Evolutionary conservation across 2,329 filamentous ascomycete species (phyloP), one percentile per base, ranked within the genome.

Genomic region (Arthrobotrys sinensis): DNA sequence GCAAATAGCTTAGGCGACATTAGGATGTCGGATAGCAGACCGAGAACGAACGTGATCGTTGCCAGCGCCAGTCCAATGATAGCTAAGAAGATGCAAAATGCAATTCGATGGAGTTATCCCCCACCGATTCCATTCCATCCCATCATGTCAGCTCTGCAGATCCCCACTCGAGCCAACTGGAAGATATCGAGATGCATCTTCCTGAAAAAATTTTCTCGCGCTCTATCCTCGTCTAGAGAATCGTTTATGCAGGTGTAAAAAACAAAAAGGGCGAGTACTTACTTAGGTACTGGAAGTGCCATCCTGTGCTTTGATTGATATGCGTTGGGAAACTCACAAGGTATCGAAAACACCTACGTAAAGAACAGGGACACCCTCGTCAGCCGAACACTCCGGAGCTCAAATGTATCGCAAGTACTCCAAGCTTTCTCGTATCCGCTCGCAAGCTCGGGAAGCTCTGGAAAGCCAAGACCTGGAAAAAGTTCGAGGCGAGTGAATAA

Each of bases 11-110:
- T 82, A 0, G 84, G 84, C 40, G 86, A 90, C 28, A 89, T 83
- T 0, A 89, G 89, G 7, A 93, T 81, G 83, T 94, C 92, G 66
- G 91, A 90, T 40, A 91, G 82, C 3, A 91, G 84, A 3, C 88
- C 92, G 28, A 88, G 84, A 62, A 84, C 80, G 83, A 93, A 93
- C 63, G 90, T 91, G 53, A 87, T 80, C 10, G 89, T 86, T 0
- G 91, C 87, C 24, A 91, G 85, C 0, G 87, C 85, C 50, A 93
- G 87, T 28, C 91, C 91, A 73, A 93, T 88, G 82, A 93, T 93
- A 80, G 73, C 73, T 77, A 43, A 28, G 19, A 16, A 60, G 19
- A 28, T 60, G 55, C 11, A 32, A 34, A 57, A 60, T 28, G 34
- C 55, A 12, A 60, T 43, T 16, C 55, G 36, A 60, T 60, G 55